phyloP scores from a whole-genome alignment of 2,329 filamentous ascomycete genomes.

The Fusarium sp. region DNA sequence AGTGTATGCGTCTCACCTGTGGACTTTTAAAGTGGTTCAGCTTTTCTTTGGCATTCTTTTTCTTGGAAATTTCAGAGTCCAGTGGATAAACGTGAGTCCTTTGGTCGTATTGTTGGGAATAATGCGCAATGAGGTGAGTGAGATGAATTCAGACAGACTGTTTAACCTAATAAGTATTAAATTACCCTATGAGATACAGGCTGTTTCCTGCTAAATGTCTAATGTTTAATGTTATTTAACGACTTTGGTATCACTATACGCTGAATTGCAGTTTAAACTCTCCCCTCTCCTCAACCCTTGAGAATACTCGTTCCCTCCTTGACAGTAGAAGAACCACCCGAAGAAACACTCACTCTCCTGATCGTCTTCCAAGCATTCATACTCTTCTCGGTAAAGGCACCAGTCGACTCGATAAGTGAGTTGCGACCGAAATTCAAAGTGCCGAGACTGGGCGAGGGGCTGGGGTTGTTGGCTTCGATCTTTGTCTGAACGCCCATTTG shows the following conservation, averaged over 20 bases:
- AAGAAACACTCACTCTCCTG: conserved; percentile 42
- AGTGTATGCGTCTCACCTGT: conserved; percentile 12
- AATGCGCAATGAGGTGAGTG: background rate
- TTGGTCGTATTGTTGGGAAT: no score
- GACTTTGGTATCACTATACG: conserved; percentile 30
- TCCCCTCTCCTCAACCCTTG: conserved; percentile 1
- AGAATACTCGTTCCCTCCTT: conserved; percentile 18
- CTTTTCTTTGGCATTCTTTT: conserved; percentile 24
- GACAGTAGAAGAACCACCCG: conserved; percentile 22
- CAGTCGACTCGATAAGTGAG: conserved; percentile 40
- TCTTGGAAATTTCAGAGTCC: conserved; percentile 6
- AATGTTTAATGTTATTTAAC: conserved; percentile 1
- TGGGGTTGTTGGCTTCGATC: conserved; percentile 42
- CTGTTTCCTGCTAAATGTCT: conserved; percentile 38
- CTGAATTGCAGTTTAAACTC: conserved; percentile 16
- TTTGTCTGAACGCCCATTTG: conserved; percentile 43
- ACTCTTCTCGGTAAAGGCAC: conserved; percentile 33
- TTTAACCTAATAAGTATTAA: conserved; percentile 15
- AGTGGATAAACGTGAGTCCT: background rate
- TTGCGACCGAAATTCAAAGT: conserved; percentile 43
- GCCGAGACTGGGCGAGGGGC: conserved; percentile 38
- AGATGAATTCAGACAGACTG: background rate
- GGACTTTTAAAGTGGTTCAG: conserved; percentile 34
- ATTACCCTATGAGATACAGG: conserved; percentile 41
- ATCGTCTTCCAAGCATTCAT: conserved; percentile 41